Evolutionary conservation across 768 basidiomycete species (phyloP).

Genomic region (Suillus weaverae): DNA sequence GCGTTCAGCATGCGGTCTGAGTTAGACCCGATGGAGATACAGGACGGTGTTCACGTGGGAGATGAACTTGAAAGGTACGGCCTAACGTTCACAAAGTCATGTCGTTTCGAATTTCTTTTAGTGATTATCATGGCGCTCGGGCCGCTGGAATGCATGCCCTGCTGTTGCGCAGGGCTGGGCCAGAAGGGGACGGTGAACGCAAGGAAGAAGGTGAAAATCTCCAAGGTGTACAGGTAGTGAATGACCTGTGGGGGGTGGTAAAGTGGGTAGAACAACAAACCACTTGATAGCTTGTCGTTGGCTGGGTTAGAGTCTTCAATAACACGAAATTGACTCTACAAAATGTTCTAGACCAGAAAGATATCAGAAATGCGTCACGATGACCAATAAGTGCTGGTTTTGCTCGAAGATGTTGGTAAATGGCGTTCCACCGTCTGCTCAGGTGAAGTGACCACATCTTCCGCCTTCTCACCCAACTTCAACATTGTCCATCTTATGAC

Average conservation of each 20-base stretch:
- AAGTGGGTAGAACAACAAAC: slow-evolving; percentile 33
- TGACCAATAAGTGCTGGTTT: not conserved
- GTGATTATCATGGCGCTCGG: slow-evolving; percentile 66
- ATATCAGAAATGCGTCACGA: not conserved
- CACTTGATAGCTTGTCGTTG: not conserved
- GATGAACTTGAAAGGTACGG: slow-evolving; percentile 69
- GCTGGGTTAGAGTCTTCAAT: not conserved
- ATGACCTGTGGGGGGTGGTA: slow-evolving; percentile 36
- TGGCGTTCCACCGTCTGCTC: slow-evolving; percentile 40
- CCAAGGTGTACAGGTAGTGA: slow-evolving; percentile 38
- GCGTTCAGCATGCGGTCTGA: slow-evolving; percentile 27
- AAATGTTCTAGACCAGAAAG: not conserved
- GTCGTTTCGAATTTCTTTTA: slow-evolving; percentile 26
- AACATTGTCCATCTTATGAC: slow-evolving; percentile 82
- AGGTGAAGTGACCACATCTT: slow-evolving; percentile 61
- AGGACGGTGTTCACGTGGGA: slow-evolving; percentile 68
- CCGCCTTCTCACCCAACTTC: slow-evolving; percentile 71
- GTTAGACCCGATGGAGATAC: not conserved
- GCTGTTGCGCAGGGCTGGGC: slow-evolving; percentile 52
- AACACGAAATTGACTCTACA: not conserved
- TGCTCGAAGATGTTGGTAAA: not conserved
- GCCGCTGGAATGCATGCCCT: slow-evolving; percentile 56
- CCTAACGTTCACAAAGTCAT: not conserved
- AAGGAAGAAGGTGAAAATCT: slow-evolving; percentile 47
- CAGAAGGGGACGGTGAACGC: slow-evolving; percentile 46